Conservation (phyloP, 306 rosid genomes). For the Urtica urens region DNA sequence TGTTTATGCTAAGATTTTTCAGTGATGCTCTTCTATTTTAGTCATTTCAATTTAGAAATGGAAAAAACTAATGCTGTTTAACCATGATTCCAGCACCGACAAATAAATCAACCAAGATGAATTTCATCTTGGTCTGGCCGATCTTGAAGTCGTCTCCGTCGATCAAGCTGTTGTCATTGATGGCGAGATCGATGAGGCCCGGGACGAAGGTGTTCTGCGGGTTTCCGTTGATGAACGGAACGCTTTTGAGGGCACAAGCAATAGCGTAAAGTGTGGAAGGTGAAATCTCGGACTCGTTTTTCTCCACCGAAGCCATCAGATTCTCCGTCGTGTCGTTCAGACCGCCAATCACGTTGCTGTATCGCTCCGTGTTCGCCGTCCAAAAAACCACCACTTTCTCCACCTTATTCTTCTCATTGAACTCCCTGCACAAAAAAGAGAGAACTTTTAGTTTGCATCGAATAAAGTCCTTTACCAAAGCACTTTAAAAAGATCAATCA, state of each 20-base stretch:
- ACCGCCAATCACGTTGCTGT: constrained; percentile 71
- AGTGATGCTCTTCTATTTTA: no score
- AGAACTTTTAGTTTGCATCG: no score
- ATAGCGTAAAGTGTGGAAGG: constrained; percentile 85
- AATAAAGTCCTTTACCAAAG: no score
- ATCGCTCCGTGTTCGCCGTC: constrained; percentile 99
- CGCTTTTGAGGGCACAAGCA: constrained; percentile 71
- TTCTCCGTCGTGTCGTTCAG: constrained; percentile 72
- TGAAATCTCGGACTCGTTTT: constrained; percentile 85
- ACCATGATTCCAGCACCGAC: constrained; percentile 99
- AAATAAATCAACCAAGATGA: constrained; percentile 91
- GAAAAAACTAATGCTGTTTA: background rate
- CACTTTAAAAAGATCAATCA: no score
- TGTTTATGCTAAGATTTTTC: no score
- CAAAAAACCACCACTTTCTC: constrained; percentile 88
- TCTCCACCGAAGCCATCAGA: constrained; percentile 71
- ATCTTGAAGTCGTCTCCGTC: constrained; percentile 99
- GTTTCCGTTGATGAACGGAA: constrained; percentile 96
- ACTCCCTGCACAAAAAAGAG: constrained; percentile 46
- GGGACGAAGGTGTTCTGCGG: constrained; percentile 98
- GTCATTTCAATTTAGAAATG: no score
- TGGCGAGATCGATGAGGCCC: constrained; percentile 83
- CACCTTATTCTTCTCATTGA: constrained; percentile 73
- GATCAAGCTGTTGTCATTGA: constrained; percentile 63
- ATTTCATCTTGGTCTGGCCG: constrained; percentile 98